Conservation (phyloP, 805 yeast genomes). For the Nakazawaea holstii region DNA sequence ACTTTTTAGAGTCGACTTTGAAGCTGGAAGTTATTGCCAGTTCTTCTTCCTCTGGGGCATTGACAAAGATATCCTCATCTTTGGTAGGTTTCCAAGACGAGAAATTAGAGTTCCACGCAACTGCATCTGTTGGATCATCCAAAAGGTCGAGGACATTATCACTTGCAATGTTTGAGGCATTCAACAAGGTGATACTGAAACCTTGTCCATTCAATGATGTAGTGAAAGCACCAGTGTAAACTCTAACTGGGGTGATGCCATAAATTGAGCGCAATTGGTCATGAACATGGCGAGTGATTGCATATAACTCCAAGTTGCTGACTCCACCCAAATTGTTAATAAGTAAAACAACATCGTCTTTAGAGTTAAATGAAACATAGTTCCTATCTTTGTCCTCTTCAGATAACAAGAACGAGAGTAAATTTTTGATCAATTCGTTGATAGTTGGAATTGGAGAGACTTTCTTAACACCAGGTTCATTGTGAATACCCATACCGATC, state of each 20-base stretch:
- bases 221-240: constrained; percentile 73
- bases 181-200: constrained; percentile 77
- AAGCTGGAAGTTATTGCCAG: constrained; percentile 25
- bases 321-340: constrained; percentile 90
- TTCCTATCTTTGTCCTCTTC: constrained; percentile 69
- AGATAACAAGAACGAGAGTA: constrained; percentile 60
- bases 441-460: constrained; percentile 66
- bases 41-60: constrained; percentile 22
- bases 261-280: constrained; percentile 47
- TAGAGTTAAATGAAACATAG: constrained; percentile 60
- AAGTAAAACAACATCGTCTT: constrained; percentile 61
- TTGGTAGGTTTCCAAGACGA: constrained; percentile 20
- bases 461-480: constrained; percentile 66
- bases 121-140: constrained; percentile 71
- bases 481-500: constrained; percentile 83
- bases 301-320: constrained; percentile 71
- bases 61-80: constrained; percentile 20
- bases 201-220: constrained; percentile 93
- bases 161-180: constrained; percentile 51
- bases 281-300: constrained; percentile 59
- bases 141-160: constrained; percentile 44
- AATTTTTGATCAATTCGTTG: constrained; percentile 48
- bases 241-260: constrained; percentile 58
- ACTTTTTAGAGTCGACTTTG: constrained; percentile 23
- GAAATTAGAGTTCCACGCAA: constrained; percentile 68